Conservation (phyloP, 2,329 filamentous ascomycete species). For the Stachybotrys echinatus region DNA sequence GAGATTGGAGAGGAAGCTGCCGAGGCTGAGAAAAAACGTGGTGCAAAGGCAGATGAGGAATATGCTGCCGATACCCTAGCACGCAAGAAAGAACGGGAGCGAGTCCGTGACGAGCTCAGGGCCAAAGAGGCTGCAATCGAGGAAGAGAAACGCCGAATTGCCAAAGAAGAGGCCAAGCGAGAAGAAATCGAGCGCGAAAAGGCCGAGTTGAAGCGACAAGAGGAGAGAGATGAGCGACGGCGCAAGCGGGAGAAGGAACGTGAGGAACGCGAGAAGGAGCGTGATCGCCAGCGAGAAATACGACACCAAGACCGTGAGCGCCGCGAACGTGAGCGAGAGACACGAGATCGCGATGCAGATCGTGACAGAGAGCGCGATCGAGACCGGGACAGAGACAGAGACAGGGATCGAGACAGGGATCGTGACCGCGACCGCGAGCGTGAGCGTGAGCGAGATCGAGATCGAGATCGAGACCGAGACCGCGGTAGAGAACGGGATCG, state of each 20-base stretch:
- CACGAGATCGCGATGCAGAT: conserved; percentile 27
- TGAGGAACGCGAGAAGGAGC: conserved; percentile 47
- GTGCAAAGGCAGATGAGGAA: conserved; percentile 67
- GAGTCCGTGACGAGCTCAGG: conserved; percentile 54
- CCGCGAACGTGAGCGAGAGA: conserved; percentile 27
- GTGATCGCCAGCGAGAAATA: conserved; percentile 34
- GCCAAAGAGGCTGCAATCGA: conserved; percentile 55
- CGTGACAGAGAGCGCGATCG: conserved; percentile 20
- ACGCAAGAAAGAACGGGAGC: conserved; percentile 56
- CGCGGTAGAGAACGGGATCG: conserved; percentile 24
- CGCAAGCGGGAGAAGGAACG: conserved; percentile 47
- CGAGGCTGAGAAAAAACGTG: conserved; percentile 56
- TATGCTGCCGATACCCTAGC: conserved; percentile 63
- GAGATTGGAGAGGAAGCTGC: conserved; percentile 69
- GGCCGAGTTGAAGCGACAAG: conserved; percentile 43
- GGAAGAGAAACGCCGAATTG: conserved; percentile 55
- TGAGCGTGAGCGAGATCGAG: conserved; percentile 14
- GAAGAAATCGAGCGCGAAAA: conserved; percentile 43
- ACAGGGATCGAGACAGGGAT: conserved; percentile 23
- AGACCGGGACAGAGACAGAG: conserved; percentile 22
- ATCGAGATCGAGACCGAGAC: conserved; percentile 18
- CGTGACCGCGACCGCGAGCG: conserved; percentile 22
- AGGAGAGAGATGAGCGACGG: conserved; percentile 44
- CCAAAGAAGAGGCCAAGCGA: conserved; percentile 49
- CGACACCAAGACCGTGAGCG: conserved; percentile 33